Percentiles rank a stretch among this genome's conserved stretches.
These are phyloP conservation scores for Solanum ossicruentum DNA, from an alignment of 257 asterid species.

Conservation along the genomic window DNA sequence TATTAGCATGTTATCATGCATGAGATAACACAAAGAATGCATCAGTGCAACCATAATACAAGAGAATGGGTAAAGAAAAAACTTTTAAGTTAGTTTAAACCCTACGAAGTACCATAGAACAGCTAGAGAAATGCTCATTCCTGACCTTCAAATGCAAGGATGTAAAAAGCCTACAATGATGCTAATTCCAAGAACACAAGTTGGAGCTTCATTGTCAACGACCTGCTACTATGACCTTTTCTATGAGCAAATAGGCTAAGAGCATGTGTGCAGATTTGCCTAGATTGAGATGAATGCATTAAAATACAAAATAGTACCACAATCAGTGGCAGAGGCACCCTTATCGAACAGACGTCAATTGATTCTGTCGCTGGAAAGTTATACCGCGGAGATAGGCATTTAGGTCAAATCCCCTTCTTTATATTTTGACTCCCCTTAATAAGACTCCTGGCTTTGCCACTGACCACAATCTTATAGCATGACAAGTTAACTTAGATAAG, in stretches of 20 bases:
- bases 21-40: not conserved
- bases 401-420: too few species aligned
- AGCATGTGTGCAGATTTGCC: not conserved
- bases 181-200: not conserved
- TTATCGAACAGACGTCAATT: too few species aligned
- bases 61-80: not conserved
- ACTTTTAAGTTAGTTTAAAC: not conserved
- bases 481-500: too few species aligned
- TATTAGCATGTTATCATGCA: not conserved
- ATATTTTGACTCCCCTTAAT: too few species aligned
- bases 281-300: too few species aligned
- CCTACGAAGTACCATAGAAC: not conserved
- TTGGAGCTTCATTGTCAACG: not conserved
- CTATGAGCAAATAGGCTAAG: not conserved
- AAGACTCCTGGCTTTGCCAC: too few species aligned
- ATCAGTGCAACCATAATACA: not conserved
- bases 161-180: not conserved
- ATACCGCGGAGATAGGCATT: too few species aligned
- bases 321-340: too few species aligned
- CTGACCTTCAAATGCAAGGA: not conserved
- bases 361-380: too few species aligned
- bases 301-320: too few species aligned
- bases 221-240: not conserved
- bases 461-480: too few species aligned
- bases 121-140: not conserved